Evolutionary conservation across 176 grass and related monocot species (phyloP).

Genomic region (Ampelocalamus luodianensis): DNA sequence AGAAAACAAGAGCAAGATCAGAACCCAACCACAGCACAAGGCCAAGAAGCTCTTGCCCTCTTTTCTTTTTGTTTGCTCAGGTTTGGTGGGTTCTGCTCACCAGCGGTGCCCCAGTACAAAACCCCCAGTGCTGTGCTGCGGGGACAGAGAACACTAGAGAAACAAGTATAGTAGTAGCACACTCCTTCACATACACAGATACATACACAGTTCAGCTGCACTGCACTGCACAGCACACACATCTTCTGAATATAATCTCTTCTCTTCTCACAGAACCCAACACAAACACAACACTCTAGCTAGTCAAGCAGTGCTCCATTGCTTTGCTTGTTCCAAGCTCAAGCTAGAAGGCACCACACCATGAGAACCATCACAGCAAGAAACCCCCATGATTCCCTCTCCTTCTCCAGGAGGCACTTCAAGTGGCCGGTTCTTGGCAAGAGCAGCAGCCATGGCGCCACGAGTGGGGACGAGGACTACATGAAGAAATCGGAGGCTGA

Average conservation of each 20-base stretch:
- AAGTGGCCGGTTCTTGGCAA: constrained; percentile 83
- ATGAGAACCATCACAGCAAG: constrained; percentile 89
- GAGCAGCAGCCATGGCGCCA: constrained; percentile 50
- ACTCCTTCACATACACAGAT: neutral
- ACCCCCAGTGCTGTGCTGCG: constrained; percentile 28
- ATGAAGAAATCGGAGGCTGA: constrained; percentile 58
- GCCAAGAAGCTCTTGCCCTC: neutral
- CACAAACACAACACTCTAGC: constrained; percentile 29
- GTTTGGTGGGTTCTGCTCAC: constrained; percentile 46
- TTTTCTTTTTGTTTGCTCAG: constrained; percentile 40
- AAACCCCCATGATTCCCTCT: constrained; percentile 72
- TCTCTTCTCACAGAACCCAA: constrained; percentile 22
- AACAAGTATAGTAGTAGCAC: neutral
- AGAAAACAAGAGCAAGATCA: constrained; percentile 32
- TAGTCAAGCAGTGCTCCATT: constrained; percentile 25
- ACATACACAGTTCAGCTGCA: neutral
- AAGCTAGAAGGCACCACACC: neutral
- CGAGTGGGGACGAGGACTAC: constrained; percentile 48
- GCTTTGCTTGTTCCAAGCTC: constrained; percentile 18
- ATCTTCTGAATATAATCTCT: constrained; percentile 34
- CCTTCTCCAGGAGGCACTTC: constrained; percentile 93
- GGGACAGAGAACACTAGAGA: neutral
- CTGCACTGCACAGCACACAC: neutral
- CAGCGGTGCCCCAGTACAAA: constrained; percentile 44
- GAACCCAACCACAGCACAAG: constrained; percentile 13